phyloP scores from a whole-genome alignment of 371 early-diverging fungal species.

The Syncephalis plumigaleata region DNA sequence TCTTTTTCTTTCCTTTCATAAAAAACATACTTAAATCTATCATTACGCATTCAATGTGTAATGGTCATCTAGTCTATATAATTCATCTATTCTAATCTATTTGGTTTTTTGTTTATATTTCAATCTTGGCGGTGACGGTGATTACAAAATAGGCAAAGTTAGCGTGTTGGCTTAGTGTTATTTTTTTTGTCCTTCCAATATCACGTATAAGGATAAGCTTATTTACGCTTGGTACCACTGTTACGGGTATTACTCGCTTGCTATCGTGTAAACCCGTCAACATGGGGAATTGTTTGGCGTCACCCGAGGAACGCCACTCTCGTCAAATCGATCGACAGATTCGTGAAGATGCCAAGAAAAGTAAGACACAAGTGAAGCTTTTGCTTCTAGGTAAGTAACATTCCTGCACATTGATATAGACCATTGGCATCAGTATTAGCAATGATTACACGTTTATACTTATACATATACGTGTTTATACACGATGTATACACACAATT shows the following conservation, averaged over 20 bases:
- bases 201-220: neutral
- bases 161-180: neutral
- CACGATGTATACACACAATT: too few relatives aligned
- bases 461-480: neutral
- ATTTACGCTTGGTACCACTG: neutral
- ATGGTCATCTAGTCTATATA: too few relatives aligned
- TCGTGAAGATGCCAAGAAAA: neutral
- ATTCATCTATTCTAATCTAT: too few relatives aligned
- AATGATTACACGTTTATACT: neutral
- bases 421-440: too few relatives aligned
- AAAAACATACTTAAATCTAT: too few relatives aligned
- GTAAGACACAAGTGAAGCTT: neutral
- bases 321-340: neutral
- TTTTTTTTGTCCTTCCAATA: neutral
- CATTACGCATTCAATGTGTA: too few relatives aligned
- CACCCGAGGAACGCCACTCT: neutral
- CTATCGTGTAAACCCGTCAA: neutral
- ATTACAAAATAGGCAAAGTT: too few relatives aligned
- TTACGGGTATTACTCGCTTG: neutral
- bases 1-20: too few relatives aligned
- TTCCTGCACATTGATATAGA: too few relatives aligned
- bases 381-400: neutral
- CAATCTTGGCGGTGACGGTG: too few relatives aligned
- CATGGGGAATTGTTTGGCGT: neutral
- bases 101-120: too few relatives aligned